Evolutionary conservation across 2,329 filamentous ascomycete genomes (phyloP).

Genomic region (Fusarium hostae): DNA sequence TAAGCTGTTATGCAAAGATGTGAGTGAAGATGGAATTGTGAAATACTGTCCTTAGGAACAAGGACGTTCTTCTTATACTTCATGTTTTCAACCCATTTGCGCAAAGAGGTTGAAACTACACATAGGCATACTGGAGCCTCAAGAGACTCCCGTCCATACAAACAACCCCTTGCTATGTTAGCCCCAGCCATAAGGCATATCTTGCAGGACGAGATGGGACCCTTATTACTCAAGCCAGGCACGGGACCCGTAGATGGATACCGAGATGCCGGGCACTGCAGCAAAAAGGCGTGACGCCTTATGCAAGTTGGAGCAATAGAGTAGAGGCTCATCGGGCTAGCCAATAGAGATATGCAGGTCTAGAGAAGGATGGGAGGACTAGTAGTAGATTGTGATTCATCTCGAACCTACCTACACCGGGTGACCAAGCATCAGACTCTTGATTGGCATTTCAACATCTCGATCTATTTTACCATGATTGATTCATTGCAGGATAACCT

Average conservation of each 20-base stretch:
- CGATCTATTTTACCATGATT: not conserved
- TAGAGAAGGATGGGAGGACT: not conserved
- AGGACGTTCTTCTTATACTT: slow-evolving; percentile 32
- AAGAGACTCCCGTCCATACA: slow-evolving; percentile 1
- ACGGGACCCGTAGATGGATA: slow-evolving; percentile 17
- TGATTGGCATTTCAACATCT: not conserved
- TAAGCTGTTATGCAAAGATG: slow-evolving; percentile 1
- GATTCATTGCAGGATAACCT: not conserved
- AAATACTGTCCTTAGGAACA: slow-evolving; percentile 23
- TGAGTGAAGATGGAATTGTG: slow-evolving; percentile 6
- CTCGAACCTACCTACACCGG: not conserved
- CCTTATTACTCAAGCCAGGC: slow-evolving; percentile 26
- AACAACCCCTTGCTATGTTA: slow-evolving; percentile 14
- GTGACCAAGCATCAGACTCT: not conserved
- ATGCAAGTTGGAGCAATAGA: slow-evolving; percentile 9
- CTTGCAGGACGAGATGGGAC: not conserved
- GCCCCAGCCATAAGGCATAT: slow-evolving; percentile 34
- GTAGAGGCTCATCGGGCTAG: slow-evolving; percentile 7
- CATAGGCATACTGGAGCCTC: slow-evolving; percentile 22
- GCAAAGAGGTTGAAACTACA: slow-evolving; percentile 28
- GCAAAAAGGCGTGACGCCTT: slow-evolving; percentile 9
- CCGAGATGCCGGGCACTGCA: slow-evolving; percentile 19
- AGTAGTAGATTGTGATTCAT: slow-evolving; percentile 10
- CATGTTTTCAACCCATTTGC: slow-evolving; percentile 18
- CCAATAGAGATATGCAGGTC: slow-evolving; percentile 1